Evolutionary conservation across 441 rosid species (phyloP).

Genomic region (Daphne laureola): DNA sequence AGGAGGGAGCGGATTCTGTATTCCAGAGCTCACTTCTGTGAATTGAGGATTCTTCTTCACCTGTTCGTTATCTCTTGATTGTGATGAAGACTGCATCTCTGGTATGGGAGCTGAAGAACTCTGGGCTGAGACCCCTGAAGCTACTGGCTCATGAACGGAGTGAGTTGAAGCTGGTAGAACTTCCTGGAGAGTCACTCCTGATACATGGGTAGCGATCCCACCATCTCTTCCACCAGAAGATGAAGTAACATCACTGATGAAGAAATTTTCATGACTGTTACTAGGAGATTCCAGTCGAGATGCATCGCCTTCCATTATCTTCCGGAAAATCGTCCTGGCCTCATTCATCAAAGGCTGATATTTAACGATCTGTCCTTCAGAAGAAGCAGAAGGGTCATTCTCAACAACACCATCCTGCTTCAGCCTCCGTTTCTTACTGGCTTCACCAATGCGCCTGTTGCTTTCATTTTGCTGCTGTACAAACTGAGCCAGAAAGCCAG

Average conservation of each 20-base stretch:
- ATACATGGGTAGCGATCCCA: conserved; percentile 30
- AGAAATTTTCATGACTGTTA: conserved; percentile 36
- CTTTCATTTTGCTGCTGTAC: conserved; percentile 89
- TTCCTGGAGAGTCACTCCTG: conserved; percentile 77
- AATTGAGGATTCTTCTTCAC: conserved; percentile 32
- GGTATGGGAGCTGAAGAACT: conserved; percentile 28
- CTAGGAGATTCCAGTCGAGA: conserved; percentile 44
- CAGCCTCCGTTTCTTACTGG: conserved; percentile 78
- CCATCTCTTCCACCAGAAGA: conserved; percentile 33
- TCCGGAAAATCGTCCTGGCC: conserved; percentile 59
- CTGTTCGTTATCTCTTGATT: conserved; percentile 29
- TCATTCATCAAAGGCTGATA: conserved; percentile 71
- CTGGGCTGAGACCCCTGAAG: conserved; percentile 26
- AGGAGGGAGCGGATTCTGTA: conserved; percentile 31
- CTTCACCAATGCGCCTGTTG: conserved; percentile 54
- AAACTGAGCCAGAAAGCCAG: conserved; percentile 84
- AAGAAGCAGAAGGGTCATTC: conserved; percentile 34
- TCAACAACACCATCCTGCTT: conserved; percentile 50
- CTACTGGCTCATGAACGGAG: conserved; percentile 20
- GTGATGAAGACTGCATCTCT: conserved; percentile 34
- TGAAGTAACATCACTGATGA: conserved; percentile 32
- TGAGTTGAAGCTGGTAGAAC: conserved; percentile 50
- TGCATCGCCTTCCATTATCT: conserved; percentile 49
- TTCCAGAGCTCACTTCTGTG: conserved; percentile 23
- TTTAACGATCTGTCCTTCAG: conserved; percentile 83